Evolutionary conservation across 192 early-diverging fungal genomes (phyloP).

Genomic region (Rhizophagus sp.): DNA sequence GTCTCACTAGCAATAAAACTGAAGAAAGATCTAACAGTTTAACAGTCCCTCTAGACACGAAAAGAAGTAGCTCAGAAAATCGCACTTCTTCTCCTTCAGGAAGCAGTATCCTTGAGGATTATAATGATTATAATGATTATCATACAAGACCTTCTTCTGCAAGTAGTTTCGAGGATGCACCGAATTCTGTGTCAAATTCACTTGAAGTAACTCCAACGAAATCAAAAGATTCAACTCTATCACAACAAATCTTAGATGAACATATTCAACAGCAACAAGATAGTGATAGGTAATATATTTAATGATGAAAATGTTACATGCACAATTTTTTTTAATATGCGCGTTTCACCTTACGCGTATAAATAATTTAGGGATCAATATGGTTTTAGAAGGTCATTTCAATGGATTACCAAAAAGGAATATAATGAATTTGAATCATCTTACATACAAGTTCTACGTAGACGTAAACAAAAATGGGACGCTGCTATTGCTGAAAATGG

Average conservation of each 20-base stretch:
- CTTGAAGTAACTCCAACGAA: not conserved
- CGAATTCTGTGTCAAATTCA: not conserved
- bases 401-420: slow-evolving; percentile 52
- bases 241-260: not conserved
- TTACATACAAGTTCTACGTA: slow-evolving; percentile 50
- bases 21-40: not conserved
- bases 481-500: slow-evolving; percentile 47
- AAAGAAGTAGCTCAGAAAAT: not conserved
- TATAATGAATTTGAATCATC: slow-evolving; percentile 49
- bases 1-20: not conserved
- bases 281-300: slow-evolving; percentile 3
- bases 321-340: not conserved
- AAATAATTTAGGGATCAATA: slow-evolving; percentile 54
- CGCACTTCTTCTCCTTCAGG: slow-evolving; percentile 10
- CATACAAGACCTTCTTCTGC: slow-evolving; percentile 9
- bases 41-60: not conserved
- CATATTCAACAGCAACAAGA: not conserved
- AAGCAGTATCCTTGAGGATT: slow-evolving; percentile 18
- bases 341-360: not conserved
- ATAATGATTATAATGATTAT: not conserved
- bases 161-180: slow-evolving; percentile 14
- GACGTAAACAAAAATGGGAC: slow-evolving; percentile 51
- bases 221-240: not conserved
- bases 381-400: slow-evolving; percentile 54
- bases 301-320: not conserved